These are phyloP conservation scores for Rhizopus delemar DNA, from an alignment of 371 early-diverging fungal species.

Conservation along the genomic window DNA sequence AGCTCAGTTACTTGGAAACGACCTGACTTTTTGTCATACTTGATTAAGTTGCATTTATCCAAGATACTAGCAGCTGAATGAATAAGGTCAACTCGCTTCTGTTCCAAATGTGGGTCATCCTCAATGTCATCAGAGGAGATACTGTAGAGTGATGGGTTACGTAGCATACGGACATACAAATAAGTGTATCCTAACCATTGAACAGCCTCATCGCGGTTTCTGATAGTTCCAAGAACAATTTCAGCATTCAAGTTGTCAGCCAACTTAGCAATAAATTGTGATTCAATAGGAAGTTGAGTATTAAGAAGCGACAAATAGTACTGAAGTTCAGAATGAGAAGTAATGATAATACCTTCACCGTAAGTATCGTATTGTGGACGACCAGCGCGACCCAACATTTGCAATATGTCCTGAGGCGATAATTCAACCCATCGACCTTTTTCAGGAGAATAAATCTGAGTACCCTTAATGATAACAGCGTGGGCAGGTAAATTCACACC, in stretches of 20 bases:
- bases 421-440: constrained; percentile 94
- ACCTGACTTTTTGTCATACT: constrained; percentile 91
- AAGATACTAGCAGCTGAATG: constrained; percentile 86
- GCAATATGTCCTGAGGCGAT: constrained; percentile 94
- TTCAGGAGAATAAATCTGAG: constrained; percentile 95
- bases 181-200: constrained; percentile 98
- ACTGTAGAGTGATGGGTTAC: constrained; percentile 84
- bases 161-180: constrained; percentile 94
- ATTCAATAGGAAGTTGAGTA: constrained; percentile 97
- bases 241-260: constrained; percentile 97
- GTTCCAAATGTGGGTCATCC: constrained; percentile 82
- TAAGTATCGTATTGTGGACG: constrained; percentile 97
- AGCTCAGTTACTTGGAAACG: constrained; percentile 87
- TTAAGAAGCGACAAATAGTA: constrained; percentile 94
- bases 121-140: constrained; percentile 70
- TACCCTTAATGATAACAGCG: constrained; percentile 99
- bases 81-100: constrained; percentile 86
- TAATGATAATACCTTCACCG: constrained; percentile 98
- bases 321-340: constrained; percentile 88
- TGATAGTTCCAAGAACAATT: constrained; percentile 92
- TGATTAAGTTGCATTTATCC: constrained; percentile 87
- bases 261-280: constrained; percentile 86
- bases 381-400: constrained; percentile 99
- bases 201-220: constrained; percentile 91
- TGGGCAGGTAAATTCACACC: constrained; percentile 99